These are phyloP conservation scores for Colletotrichum sp. DNA, from an alignment of 2,329 filamentous ascomycete genomes.

Conservation along the genomic window DNA sequence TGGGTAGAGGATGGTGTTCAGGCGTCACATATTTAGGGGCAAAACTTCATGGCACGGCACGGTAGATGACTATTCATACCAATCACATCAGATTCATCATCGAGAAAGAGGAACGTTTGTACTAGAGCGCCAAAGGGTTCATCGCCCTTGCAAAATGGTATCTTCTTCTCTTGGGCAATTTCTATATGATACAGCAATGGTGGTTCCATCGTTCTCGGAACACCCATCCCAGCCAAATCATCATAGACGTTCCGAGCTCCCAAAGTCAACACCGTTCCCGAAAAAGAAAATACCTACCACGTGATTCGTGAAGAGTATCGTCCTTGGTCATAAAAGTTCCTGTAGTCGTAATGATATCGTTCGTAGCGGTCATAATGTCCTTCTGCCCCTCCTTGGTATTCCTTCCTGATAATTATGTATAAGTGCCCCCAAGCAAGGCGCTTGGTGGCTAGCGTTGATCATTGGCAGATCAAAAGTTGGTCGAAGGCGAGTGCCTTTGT, in stretches of 20 bases:
- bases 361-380: slow-evolving; percentile 10
- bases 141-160: slow-evolving; percentile 1
- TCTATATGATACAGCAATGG: slow-evolving; percentile 16
- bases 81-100: neutral
- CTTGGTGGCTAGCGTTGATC: neutral
- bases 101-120: neutral
- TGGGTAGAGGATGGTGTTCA: slow-evolving; percentile 26
- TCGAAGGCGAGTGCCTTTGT: neutral
- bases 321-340: slow-evolving; percentile 12
- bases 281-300: neutral
- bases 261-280: neutral
- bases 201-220: neutral
- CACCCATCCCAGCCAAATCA: neutral
- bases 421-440: neutral
- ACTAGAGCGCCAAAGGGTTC: neutral
- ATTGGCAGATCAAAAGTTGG: slow-evolving; percentile 17
- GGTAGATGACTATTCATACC: neutral
- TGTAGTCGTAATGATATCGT: slow-evolving; percentile 14
- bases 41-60: slow-evolving; percentile 15
- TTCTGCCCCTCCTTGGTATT: neutral
- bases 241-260: neutral
- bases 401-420: neutral
- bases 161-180: slow-evolving; percentile 7
- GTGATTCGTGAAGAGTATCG: neutral
- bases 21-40: slow-evolving; percentile 29